phyloP scores from a whole-genome alignment of 2,329 filamentous ascomycete species.

The Mycosphaerella sp. region DNA sequence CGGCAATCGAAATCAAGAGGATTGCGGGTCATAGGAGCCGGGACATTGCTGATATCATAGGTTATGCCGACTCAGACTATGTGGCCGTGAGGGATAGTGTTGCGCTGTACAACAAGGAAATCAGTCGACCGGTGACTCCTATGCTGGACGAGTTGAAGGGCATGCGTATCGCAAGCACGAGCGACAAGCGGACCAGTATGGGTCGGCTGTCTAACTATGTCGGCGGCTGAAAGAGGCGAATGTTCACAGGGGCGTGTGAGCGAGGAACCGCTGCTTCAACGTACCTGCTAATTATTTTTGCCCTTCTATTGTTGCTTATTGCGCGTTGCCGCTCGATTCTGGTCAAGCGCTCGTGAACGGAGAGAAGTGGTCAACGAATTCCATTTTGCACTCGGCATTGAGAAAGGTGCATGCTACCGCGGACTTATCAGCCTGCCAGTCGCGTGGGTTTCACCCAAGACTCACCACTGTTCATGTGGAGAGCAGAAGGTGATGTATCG shows the following conservation, averaged over 20 bases:
- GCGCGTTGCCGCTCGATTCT: too few species aligned
- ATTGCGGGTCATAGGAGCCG: conserved; percentile 80
- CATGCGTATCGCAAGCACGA: conserved; percentile 5
- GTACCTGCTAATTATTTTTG: neutral
- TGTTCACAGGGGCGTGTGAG: neutral
- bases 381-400: too few species aligned
- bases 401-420: conserved; percentile 1
- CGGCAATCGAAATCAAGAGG: conserved; percentile 70
- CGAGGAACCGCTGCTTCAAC: neutral
- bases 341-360: too few species aligned
- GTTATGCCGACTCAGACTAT: conserved; percentile 93
- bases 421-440: conserved; percentile 1
- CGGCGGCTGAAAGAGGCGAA: conserved; percentile 17
- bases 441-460: conserved; percentile 4
- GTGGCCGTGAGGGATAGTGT: conserved; percentile 84
- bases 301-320: neutral
- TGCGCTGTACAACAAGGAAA: conserved; percentile 54
- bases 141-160: conserved; percentile 21
- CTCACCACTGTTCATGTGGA: neutral
- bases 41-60: conserved; percentile 72
- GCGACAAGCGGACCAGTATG: conserved; percentile 23
- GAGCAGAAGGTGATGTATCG: neutral
- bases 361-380: too few species aligned
- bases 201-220: conserved; percentile 28
- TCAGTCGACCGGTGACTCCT: conserved; percentile 29